These are phyloP conservation scores for Tarenaya hassleriana DNA, from an alignment of 345 rosid species.

Conservation along the genomic window DNA sequence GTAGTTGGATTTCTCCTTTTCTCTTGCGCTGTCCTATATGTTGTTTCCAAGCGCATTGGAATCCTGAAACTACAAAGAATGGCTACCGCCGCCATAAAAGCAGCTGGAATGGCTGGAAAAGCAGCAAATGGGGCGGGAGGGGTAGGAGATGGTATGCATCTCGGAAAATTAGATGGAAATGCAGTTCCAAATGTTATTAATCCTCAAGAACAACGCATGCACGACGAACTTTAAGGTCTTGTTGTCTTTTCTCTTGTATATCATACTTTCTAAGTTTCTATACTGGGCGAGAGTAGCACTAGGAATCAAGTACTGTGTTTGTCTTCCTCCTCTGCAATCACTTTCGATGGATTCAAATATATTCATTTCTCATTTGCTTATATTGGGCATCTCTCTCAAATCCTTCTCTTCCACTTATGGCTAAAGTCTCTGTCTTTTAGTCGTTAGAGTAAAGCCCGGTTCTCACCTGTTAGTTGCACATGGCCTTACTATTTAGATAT, in stretches of 20 bases:
- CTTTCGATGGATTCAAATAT: no score
- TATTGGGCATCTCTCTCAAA: no score
- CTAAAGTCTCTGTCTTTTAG: no score
- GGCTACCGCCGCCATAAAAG: conserved; percentile 70
- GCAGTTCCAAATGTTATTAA: conserved; percentile 34
- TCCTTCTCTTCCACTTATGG: no score
- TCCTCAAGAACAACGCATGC: conserved; percentile 45
- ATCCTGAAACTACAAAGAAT: conserved; percentile 63
- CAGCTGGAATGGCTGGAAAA: conserved; percentile 54
- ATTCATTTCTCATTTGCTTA: no score
- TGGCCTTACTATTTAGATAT: no score
- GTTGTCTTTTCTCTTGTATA: background rate
- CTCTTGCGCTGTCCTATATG: conserved; percentile 75
- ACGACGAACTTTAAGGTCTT: conserved; percentile 58
- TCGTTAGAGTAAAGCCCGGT: no score
- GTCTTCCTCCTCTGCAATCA: no score
- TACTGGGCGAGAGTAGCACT: no score
- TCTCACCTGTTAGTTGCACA: no score
- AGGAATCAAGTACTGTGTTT: no score
- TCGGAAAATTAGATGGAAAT: conserved; percentile 34
- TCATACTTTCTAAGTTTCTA: no score
- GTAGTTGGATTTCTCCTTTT: conserved; percentile 57
- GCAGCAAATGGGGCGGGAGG: conserved; percentile 33
- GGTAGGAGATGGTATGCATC: conserved; percentile 35
- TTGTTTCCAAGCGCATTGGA: conserved; percentile 79